Base-by-base conservation (phyloP, 225 moss, liverwort and hornwort species). In the Pseudisothecium myosuroides region DNA sequence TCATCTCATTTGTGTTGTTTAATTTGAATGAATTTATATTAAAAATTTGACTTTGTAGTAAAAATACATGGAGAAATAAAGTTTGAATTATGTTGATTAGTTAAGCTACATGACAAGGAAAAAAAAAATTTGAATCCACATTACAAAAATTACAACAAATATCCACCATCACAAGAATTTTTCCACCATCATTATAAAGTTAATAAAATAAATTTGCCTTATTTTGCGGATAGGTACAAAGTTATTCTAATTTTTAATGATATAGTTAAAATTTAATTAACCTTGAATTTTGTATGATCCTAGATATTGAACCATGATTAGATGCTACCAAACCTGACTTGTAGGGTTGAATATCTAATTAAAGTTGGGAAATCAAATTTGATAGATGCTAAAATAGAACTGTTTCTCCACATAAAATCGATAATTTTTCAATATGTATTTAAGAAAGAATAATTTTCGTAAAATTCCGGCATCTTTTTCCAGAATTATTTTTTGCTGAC, bases 21-120 rank as follows among this genome's bases (percentile, higher is more conserved):
- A 54, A 10, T 6, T 37, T 37, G 37, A 77, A 24, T 78, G 6
- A 78, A 37, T 54, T 36, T 14, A 23, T 10, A 14, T 24, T 37
- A 24, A 23, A 36, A 15, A 2, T 8, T 39, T 80, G 19, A 7
- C 27, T 58, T 59, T 27, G 8, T n/a, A 9, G 6, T 80, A 58
- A 12, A 16, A 18, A 59, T 39, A 20, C 2, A 11, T 12, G 1
- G n/a, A 0, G 1, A 8, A 60, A 18, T 13, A 31, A 60, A 8
- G 4, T 19, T 43, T 39, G 3, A 2, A 4, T 29, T 60, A 59
- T 55, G 3, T 60, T 60, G 19, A 18, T 28, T 59, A 27, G 16
- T 37, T 21, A 24, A 23, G 23, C 23, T 54, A 34, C 2, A 54
- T 29, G 28, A 2, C 9, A 34, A 23, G 1, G 6, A 5, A 47